Evolutionary conservation across 495 filamentous ascomycete genomes (phyloP), one percentile per base, ranked within the genome.

Genomic region (Clohesyomyces aquaticus): DNA sequence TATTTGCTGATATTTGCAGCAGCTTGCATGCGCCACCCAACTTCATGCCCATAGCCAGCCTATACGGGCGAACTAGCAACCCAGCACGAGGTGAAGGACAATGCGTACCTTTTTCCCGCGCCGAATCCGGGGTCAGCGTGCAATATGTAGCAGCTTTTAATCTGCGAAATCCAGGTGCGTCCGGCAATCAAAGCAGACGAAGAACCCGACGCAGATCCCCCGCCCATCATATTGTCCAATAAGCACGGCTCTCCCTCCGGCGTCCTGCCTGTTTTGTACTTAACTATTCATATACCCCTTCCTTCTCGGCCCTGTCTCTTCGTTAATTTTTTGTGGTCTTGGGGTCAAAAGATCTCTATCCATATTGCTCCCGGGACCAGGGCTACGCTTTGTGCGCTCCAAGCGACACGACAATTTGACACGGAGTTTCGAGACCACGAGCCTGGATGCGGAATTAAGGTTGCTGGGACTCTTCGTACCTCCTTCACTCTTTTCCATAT

Each of bases 151-250:
- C n/a, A n/a, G n/a, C 10, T 19, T 59, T 61, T 64, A 58, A 57
- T 59, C 54, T 52, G 46, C 23, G 45, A 22, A 32, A 42, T 59
- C 62, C 49, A 65, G 47, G 49, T 21, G 29, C 50, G 18, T n/a
- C 2, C 14, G 45, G 26, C 25, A 35, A 18, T 3, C 10, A 11
- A 16, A 16, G 4, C 4, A 27, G 35, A 43, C 3, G 29, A 28
- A n/a, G 10, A 21, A 51, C 28, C 57, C 54, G 16, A 10, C 28
- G 61, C 3, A 41, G 61, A 65, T 65, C 62, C 55, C 55, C 62
- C 62, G 55, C 62, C 27, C 55, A 46, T 59, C 55, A 46, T n/a
- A 48, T 42, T 23, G 4, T 26, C 62, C 62, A 65, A 65, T 60
- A 27, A 55, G 51, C 46, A 14, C 21, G 22, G 47, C 12, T 16